A percentile compares a stretch with the other conserved stretches of the same genome.
phyloP scores from a whole-genome alignment of 495 filamentous ascomycete genomes.

The Neurospora cerealis region DNA sequence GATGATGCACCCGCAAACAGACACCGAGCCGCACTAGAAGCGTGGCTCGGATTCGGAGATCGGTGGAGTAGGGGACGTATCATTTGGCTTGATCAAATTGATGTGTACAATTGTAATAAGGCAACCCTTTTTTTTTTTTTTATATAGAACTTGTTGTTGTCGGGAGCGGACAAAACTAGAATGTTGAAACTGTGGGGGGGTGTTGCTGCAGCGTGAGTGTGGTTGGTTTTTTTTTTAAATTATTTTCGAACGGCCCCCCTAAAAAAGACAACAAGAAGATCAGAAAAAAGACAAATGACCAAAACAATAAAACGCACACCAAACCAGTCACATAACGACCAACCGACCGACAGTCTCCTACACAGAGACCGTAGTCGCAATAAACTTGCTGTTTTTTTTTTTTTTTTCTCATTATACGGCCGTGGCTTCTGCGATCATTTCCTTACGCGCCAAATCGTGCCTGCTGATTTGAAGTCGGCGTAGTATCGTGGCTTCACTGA shows the following conservation, averaged over 20 bases:
- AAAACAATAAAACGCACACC: background rate
- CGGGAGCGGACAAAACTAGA: background rate
- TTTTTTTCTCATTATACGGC: background rate
- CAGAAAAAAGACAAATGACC: background rate
- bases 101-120: background rate
- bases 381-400: background rate
- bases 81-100: background rate
- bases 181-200: background rate
- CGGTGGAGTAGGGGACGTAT: background rate
- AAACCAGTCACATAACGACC: background rate
- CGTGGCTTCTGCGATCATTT: background rate
- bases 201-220: background rate
- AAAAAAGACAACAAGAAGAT: background rate
- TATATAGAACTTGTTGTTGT: background rate
- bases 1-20: background rate
- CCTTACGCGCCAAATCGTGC: background rate
- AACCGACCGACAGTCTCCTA: background rate
- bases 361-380: background rate
- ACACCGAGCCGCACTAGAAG: background rate
- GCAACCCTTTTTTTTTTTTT: background rate
- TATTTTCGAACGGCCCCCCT: background rate
- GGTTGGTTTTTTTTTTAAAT: background rate
- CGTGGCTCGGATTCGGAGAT: background rate
- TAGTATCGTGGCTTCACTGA: background rate
- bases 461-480: background rate